A percentile compares a stretch with the other conserved stretches of the same genome.
These are phyloP conservation scores for Rhamnella rubrinervis DNA, from an alignment of 331 rosid species.

Conservation along the genomic window DNA sequence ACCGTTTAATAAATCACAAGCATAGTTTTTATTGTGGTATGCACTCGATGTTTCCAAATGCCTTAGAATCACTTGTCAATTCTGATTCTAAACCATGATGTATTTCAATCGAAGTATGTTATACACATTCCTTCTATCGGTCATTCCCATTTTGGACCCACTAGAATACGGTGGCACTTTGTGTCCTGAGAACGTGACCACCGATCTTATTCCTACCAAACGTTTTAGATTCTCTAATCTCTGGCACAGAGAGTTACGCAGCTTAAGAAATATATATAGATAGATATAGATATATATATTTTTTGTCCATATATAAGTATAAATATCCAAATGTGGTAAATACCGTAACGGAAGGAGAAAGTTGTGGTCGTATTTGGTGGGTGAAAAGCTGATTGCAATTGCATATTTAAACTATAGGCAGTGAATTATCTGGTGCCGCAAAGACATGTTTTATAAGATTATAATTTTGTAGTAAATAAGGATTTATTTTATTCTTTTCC, in stretches of 20 bases:
- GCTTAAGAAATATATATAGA: background rate
- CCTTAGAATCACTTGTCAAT: background rate
- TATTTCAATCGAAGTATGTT: conserved; percentile 2
- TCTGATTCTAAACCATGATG: background rate
- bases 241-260: background rate
- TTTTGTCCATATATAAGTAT: background rate
- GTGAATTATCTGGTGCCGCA: no score
- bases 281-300: background rate
- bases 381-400: no score
- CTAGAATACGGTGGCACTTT: background rate
- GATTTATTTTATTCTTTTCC: no score
- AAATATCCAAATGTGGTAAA: no score
- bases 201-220: background rate
- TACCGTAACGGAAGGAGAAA: no score
- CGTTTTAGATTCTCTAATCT: background rate
- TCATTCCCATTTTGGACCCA: background rate
- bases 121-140: no score
- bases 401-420: no score
- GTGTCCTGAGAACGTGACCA: conserved; percentile 1
- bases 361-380: no score
- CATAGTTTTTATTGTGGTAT: background rate
- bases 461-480: no score
- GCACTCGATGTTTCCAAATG: background rate
- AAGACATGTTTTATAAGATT: no score
- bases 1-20: background rate